These are phyloP conservation scores for Mortierella sp. DNA, from an alignment of 371 early-diverging fungal genomes.

Conservation along the genomic window DNA sequence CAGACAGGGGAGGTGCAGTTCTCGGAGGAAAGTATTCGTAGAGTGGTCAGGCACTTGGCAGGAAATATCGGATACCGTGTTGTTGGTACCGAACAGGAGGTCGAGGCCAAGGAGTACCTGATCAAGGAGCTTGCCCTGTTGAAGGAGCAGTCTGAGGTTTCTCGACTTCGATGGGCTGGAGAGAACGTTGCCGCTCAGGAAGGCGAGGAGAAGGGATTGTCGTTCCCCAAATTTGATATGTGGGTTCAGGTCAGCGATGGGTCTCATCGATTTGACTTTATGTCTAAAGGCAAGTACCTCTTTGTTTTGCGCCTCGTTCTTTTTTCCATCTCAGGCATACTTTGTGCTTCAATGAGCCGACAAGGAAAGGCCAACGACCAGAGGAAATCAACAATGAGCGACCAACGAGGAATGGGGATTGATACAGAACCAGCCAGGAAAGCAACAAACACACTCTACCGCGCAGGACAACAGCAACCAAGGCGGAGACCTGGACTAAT, in stretches of 20 bases:
- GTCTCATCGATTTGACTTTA: slow-evolving; percentile 79
- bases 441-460: neutral
- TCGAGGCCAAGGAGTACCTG: slow-evolving; percentile 33
- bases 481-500: neutral
- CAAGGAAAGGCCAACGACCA: neutral
- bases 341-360: neutral
- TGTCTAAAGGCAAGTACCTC: slow-evolving; percentile 71
- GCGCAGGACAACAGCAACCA: neutral
- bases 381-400: neutral
- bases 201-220: neutral
- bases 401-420: neutral
- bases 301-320: neutral
- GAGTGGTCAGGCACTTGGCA: slow-evolving; percentile 64
- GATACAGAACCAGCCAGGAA: neutral
- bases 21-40: slow-evolving; percentile 70
- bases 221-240: slow-evolving; percentile 69
- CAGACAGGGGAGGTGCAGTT: slow-evolving; percentile 61
- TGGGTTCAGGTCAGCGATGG: slow-evolving; percentile 74
- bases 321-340: neutral
- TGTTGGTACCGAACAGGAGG: slow-evolving; percentile 40
- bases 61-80: slow-evolving; percentile 71
- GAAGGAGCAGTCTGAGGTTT: slow-evolving; percentile 34
- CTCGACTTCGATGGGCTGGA: slow-evolving; percentile 12
- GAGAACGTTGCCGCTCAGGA: neutral
- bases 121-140: slow-evolving; percentile 28